Evolutionary conservation across 495 filamentous ascomycete species (phyloP), one percentile per base, ranked within the genome.

Genomic region (Penicillium antarcticum): DNA sequence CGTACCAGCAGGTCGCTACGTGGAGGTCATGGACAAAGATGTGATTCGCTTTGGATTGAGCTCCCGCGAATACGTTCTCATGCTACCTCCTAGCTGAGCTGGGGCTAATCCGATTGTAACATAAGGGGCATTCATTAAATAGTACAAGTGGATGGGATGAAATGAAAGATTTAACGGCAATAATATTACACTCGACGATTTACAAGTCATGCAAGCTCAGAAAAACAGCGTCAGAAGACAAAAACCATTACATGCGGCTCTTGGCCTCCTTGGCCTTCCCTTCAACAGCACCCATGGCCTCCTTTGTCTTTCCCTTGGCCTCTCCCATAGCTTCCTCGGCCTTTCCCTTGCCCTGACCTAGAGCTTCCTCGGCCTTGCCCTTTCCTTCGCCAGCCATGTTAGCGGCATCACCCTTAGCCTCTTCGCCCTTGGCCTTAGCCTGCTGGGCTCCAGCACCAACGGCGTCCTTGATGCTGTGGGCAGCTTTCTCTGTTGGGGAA

Each of bases 11-110:
- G 86, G 86, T 63, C 78, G 91, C 45, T 98, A 89, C 67, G 68
- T 97, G 35, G 95, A 97, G 67, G 66, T 97, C 45, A 80, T 81
- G 64, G 87, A 92, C 63, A 91, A 90, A 66, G 94, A 98, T 67
- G 80, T 97, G 62, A 65, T 98, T 38, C 80, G 79, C 66, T 96
- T 97, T 71, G 94, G 92, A 14, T 73, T 85, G 44, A 96, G 91
- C 67, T 86, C 86, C 42, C 82, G 91, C 55, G 90, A 95, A 66
- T 95, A 94, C 61, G 87, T 94, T 17, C 63, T 92, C 49, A 87
- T 94, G 87, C 75, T 92, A 38, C 70, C 75, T 12, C 65, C 71
- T 7, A 56, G 33, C 37, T 53, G 37, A 56, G 24, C 31, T 23
- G 4, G 21, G 21, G 6, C 6, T 5, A 23, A 4, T 23, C 21